Evolutionary conservation across 768 basidiomycete species (phyloP), one percentile per base, ranked within the genome.

Genomic region (Epithele typhae): DNA sequence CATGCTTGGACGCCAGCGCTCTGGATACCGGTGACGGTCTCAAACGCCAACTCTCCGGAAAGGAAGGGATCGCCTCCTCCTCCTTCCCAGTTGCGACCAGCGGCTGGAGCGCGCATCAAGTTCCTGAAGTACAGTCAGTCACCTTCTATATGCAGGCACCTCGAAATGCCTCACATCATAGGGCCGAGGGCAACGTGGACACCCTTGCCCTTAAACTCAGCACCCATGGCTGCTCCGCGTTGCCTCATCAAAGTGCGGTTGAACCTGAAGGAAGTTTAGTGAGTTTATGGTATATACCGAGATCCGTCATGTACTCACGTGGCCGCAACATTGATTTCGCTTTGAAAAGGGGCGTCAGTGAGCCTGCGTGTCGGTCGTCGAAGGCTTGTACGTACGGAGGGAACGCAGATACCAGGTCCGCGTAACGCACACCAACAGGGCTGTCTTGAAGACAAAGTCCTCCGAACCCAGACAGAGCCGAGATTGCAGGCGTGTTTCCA

Each of bases 11-110:
- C 87, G 25, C 92, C 92, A 7, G 65, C 73, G 17, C 71, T 63
- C 59, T 95, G 92, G 65, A 94, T 67, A 15, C 92, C 92, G 12
- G 84, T 67, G 46, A 94, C 78, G 0, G 91, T 93, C 62, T 91
- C 85, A 46, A 78, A 84, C 1, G 82, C 77, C 5, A 74, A 69
- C 58, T 89, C 89, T 6, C 93, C 91, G 12, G 79, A 61, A 15
- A 95, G 69, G 68, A 81, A 95, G 0, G 93, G 93, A 62, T 96
- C 92, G 6, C 78, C 90, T 23, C 92, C 91, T 46, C 48, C 55
- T 10, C 92, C 90, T 72, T 95, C 92, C 88, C 90, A 95, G 65
- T 92, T 91, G 22, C 92, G 74, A 12, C 92, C 92, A 4, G 86
- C 88, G 41, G 76, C 70, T 54, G 46, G 71, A 0, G 47, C 48